Percentiles rank a stretch among this genome's conserved stretches.
These are phyloP conservation scores for Fusarium circinatum DNA, from an alignment of 2,329 filamentous ascomycete genomes.

Conservation along the genomic window DNA sequence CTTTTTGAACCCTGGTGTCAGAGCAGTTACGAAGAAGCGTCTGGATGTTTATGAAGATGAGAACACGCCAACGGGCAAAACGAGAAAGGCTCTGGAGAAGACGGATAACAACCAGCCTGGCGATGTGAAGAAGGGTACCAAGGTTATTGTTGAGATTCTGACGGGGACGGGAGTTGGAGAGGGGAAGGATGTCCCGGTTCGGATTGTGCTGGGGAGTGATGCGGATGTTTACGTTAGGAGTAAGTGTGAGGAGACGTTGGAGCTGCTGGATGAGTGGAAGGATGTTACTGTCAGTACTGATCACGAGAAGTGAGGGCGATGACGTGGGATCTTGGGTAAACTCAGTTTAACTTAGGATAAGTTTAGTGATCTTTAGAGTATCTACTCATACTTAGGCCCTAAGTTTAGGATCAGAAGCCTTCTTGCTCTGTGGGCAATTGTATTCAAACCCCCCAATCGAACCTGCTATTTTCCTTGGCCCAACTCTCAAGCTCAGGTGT, in stretches of 20 bases:
- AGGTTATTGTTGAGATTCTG: conserved; percentile 65
- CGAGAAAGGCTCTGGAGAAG: conserved; percentile 45
- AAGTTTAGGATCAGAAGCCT: not conserved
- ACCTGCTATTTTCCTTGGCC: not conserved
- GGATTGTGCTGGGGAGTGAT: conserved; percentile 67
- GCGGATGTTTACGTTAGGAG: conserved; percentile 52
- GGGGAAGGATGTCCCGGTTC: conserved; percentile 61
- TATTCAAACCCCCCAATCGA: not conserved
- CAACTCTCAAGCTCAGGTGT: not conserved
- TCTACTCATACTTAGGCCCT: not conserved
- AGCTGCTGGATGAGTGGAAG: conserved; percentile 62
- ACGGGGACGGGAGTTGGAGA: conserved; percentile 58
- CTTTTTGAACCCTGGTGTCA: conserved; percentile 54
- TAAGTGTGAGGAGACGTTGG: conserved; percentile 56
- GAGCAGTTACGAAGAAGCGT: conserved; percentile 42
- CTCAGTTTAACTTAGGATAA: not conserved
- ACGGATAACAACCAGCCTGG: conserved; percentile 63
- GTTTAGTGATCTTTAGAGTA: not conserved
- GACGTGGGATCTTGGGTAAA: not conserved
- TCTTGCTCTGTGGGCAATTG: not conserved
- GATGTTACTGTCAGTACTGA: conserved; percentile 43
- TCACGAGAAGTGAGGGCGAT: not conserved
- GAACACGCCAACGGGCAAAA: conserved; percentile 43
- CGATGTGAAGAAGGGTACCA: conserved; percentile 63
- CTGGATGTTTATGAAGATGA: conserved; percentile 48